phyloP scores from a whole-genome alignment of 2,329 filamentous ascomycete species.

The Colletotrichum truncatum region DNA sequence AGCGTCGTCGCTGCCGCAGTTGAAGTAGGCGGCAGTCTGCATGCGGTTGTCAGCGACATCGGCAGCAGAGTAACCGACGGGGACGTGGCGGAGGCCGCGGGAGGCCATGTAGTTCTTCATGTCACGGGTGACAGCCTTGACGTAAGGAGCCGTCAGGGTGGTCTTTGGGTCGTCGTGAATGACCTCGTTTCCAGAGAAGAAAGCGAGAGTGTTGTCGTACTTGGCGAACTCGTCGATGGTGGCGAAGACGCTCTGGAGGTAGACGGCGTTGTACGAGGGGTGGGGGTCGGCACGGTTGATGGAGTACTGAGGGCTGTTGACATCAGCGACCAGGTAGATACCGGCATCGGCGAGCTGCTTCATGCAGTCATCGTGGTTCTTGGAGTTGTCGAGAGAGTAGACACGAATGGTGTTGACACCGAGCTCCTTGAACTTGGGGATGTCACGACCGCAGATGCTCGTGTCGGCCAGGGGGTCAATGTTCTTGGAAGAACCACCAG shows the following conservation, averaged over 20 bases:
- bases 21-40: conserved; percentile 91
- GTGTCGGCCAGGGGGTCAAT: conserved; percentile 81
- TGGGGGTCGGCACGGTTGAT: conserved; percentile 81
- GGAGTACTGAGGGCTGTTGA: conserved; percentile 90
- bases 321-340: conserved; percentile 91
- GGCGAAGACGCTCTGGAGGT: conserved; percentile 86
- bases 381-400: conserved; percentile 90
- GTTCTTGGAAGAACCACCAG: conserved; percentile 64
- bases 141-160: conserved; percentile 74
- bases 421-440: conserved; percentile 82
- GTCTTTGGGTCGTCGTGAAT: conserved; percentile 74
- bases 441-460: conserved; percentile 78
- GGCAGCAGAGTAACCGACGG: conserved; percentile 81
- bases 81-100: conserved; percentile 70
- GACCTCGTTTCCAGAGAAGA: conserved; percentile 86
- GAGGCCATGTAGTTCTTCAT: conserved; percentile 75
- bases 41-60: conserved; percentile 87
- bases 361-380: conserved; percentile 86
- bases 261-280: conserved; percentile 85
- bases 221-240: conserved; percentile 85
- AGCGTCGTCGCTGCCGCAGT: conserved; percentile 86
- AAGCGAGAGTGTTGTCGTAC: conserved; percentile 88
- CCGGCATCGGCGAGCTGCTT: conserved; percentile 79
- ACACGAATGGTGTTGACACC: conserved; percentile 93
- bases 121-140: conserved; percentile 83